phyloP scores from a whole-genome alignment of 2,329 filamentous ascomycete genomes.

The Calonectria ilicicola region DNA sequence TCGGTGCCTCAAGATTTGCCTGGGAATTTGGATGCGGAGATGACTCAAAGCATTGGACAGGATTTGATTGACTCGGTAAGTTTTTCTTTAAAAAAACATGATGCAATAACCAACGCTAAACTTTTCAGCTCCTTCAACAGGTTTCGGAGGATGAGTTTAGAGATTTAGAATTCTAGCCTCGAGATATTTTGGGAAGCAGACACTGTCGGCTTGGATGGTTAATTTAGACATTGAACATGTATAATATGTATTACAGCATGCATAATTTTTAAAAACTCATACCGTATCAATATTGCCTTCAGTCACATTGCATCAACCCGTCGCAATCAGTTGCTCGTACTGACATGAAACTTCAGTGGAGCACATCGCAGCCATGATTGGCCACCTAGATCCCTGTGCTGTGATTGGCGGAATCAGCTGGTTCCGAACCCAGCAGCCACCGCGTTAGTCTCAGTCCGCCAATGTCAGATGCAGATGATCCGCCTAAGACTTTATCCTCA shows the following conservation, averaged over 20 bases:
- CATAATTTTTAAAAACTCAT: no score
- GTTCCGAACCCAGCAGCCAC: slow-evolving; percentile 1
- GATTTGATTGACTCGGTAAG: slow-evolving; percentile 19
- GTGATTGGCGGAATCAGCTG: slow-evolving; percentile 20
- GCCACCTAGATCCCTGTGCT: background rate
- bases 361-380: no score
- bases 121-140: slow-evolving; percentile 9
- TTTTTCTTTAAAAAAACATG: no score
- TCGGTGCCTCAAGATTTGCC: background rate
- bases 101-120: background rate
- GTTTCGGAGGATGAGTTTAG: background rate
- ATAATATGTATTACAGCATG: no score
- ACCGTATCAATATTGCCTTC: no score
- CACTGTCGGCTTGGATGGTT: no score
- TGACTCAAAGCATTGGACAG: background rate
- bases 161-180: background rate
- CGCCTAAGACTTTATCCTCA: slow-evolving; percentile 27
- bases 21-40: background rate
- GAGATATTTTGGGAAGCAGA: no score
- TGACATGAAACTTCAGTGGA: no score
- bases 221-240: no score
- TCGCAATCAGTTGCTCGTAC: no score
- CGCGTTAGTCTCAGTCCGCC: background rate
- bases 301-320: no score
- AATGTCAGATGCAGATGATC: background rate